Evolutionary conservation across 2,329 filamentous ascomycete genomes (phyloP), one percentile per base, ranked within the genome.

Genomic region (Calonectria honghensis): DNA sequence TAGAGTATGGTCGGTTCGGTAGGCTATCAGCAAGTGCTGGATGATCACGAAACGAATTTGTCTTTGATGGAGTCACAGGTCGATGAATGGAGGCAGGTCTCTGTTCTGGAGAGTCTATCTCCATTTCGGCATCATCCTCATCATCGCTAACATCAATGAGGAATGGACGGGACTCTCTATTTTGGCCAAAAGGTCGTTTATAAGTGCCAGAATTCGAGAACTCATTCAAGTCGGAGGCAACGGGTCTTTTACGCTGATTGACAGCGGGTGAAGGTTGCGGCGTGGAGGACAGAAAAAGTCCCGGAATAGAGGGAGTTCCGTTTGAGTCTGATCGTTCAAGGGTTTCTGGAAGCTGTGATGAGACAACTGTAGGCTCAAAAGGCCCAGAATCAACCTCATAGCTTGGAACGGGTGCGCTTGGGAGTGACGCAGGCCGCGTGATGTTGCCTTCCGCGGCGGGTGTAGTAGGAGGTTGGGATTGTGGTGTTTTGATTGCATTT

Each of bases 131-230:
- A 76, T 93, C 91, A 71, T 92, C 91, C 65, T 92, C 90, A 48
- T 90, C 89, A 9, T 98, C 96, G 81, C 95, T 98, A 50, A 97
- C 93, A 77, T 97, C 92, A 78, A 98, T 98, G 50, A 98, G 91
- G 68, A 98, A 90, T 3, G 90, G 90, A 65, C 92, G 89, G 31
- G 93, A 89, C 67, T 90, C 86, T 31, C 88, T 87, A 61, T 87
- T 88, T 57, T 93, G 91, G 16, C 90, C 91, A 79, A 93, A 93
- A 5, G 91, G 90, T 64, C 93, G 91, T 79, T 94, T 94, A 20
- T 85, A 81, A 1, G 84, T 80, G 3, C 82, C 79, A 0, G 82
- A 80, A 18, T 85, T 81, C 0, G 87, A 85, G 27, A 88, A 86
- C n/a, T 91, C 90, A 74, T 94, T 91, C 76, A 94, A 93, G 80